Conservation (phyloP, 2,329 filamentous ascomycete genomes). For the Calonectria crousiana region DNA sequence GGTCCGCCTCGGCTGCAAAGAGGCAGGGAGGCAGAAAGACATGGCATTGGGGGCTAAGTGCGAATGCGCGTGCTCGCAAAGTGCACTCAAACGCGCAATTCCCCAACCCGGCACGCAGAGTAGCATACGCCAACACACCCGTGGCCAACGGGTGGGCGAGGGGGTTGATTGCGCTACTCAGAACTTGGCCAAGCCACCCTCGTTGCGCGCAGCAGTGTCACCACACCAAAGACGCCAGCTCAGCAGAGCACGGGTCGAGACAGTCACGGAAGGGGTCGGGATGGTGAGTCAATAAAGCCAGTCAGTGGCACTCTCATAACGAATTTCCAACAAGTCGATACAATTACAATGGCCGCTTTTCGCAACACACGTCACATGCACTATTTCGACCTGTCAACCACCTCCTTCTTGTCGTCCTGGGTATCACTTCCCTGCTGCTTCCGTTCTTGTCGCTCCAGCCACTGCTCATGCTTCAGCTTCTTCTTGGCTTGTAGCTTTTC, state of each 20-base stretch:
- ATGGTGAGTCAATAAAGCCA: neutral
- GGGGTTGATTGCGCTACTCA: neutral
- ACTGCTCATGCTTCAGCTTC: constrained; percentile 51
- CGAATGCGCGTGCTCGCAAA: neutral
- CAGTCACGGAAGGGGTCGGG: neutral
- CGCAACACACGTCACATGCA: neutral
- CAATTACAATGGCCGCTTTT: constrained; percentile 15
- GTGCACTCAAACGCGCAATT: neutral
- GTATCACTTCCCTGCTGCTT: constrained; percentile 29
- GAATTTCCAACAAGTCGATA: constrained; percentile 12
- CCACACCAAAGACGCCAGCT: neutral
- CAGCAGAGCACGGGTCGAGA: neutral
- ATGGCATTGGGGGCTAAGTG: neutral
- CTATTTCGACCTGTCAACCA: constrained; percentile 35
- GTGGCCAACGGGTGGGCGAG: neutral
- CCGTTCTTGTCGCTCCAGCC: neutral
- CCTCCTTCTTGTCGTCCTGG: constrained; percentile 30
- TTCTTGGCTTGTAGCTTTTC: constrained; percentile 63
- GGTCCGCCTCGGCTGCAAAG: neutral
- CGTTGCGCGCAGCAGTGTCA: neutral
- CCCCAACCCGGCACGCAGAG: neutral
- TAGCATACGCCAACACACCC: neutral
- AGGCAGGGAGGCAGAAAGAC: neutral
- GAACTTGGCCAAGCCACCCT: neutral
- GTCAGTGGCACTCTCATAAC: neutral